Evolutionary conservation across 2,329 filamentous ascomycete genomes (phyloP).

Genomic region (Colletotrichum higginsianum): DNA sequence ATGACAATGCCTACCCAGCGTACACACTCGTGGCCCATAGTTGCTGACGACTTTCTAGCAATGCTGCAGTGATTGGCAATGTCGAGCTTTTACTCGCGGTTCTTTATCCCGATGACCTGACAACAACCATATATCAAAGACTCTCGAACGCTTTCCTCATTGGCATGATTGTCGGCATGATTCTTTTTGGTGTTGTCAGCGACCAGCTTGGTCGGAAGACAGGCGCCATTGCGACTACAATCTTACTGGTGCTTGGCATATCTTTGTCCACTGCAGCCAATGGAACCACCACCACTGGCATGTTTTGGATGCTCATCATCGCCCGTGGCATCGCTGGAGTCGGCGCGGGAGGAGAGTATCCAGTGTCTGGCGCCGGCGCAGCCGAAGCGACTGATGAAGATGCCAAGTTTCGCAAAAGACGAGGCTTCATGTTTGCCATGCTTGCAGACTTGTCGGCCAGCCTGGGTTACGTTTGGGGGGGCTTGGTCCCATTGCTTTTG

Average conservation of each 20-base stretch:
- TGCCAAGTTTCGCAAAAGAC: conserved; percentile 57
- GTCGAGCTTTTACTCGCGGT: conserved; percentile 57
- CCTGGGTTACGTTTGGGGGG: conserved; percentile 66
- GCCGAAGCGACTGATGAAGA: conserved; percentile 69
- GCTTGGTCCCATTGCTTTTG: conserved; percentile 65
- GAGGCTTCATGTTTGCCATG: conserved; percentile 72
- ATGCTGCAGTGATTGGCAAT: conserved; percentile 62
- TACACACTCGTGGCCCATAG: not conserved
- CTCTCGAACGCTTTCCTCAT: conserved; percentile 70
- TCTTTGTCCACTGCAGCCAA: conserved; percentile 61
- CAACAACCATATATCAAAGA: conserved; percentile 61
- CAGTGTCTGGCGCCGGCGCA: conserved; percentile 64
- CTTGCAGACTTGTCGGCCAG: conserved; percentile 65
- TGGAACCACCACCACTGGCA: conserved; percentile 54
- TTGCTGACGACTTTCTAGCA: conserved; percentile 48
- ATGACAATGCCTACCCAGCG: conserved; percentile 35
- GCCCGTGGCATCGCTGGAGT: conserved; percentile 58
- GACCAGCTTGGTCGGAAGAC: conserved; percentile 66
- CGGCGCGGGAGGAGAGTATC: conserved; percentile 67
- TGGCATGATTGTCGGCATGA: conserved; percentile 70
- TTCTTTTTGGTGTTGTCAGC: conserved; percentile 65
- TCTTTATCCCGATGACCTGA: conserved; percentile 60
- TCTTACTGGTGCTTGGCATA: conserved; percentile 63
- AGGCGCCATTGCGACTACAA: conserved; percentile 62
- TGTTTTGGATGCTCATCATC: conserved; percentile 67